Evolutionary conservation across 371 early-diverging fungal genomes (phyloP).

Genomic region (Rhizomucor pusillus): DNA sequence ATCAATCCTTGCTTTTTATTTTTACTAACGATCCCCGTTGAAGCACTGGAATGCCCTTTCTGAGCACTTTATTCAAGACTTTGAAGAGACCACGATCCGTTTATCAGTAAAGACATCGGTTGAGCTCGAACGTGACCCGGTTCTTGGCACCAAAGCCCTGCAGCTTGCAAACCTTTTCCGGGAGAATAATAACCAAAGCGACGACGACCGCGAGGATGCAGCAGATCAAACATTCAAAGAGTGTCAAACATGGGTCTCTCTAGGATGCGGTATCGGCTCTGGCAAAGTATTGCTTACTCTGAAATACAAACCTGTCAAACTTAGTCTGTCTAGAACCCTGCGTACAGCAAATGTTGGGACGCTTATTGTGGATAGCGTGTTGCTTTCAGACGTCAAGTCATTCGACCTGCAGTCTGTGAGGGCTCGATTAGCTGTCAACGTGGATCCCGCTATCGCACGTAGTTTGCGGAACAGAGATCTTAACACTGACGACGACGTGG

Average conservation of each 20-base stretch:
- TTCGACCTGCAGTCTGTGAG: conserved; percentile 20
- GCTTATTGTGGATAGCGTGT: conserved; percentile 28
- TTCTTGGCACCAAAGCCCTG: conserved; percentile 26
- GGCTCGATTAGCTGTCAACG: conserved; percentile 26
- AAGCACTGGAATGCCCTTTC: conserved; percentile 43
- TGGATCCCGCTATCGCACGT: conserved; percentile 31
- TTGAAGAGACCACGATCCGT: conserved; percentile 20
- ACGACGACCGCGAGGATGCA: neutral
- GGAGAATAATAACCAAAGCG: neutral
- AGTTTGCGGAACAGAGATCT: conserved; percentile 24
- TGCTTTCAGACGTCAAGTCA: conserved; percentile 1
- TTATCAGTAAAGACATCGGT: conserved; percentile 32
- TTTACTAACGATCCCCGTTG: neutral
- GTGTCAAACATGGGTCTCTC: conserved; percentile 31
- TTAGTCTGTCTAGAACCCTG: conserved; percentile 28
- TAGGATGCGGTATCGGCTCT: conserved; percentile 36
- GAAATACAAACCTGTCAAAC: conserved; percentile 40
- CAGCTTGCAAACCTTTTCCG: conserved; percentile 25
- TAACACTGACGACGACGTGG: conserved; percentile 1
- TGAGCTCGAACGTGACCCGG: conserved; percentile 39
- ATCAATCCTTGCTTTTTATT: neutral
- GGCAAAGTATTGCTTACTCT: conserved; percentile 40
- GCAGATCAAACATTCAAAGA: conserved; percentile 18
- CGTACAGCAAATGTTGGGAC: conserved; percentile 40
- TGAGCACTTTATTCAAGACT: conserved; percentile 32